These are phyloP conservation scores for Phialophora chinensis DNA, from an alignment of 2,329 filamentous ascomycete species.

Conservation along the genomic window DNA sequence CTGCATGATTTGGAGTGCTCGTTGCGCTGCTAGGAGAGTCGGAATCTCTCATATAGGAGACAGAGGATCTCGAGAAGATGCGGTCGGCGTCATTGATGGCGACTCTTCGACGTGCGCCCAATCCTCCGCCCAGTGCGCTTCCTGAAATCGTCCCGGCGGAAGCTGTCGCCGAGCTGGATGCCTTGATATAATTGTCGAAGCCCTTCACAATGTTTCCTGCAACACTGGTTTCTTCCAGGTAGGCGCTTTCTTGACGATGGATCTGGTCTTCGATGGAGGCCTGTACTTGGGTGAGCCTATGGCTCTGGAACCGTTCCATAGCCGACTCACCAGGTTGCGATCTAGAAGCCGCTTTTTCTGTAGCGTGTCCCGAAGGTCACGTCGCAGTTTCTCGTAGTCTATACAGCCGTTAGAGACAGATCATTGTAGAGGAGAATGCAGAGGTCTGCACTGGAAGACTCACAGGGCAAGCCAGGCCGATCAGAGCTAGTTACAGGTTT, in stretches of 20 bases:
- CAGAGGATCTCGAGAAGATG: slow-evolving; percentile 56
- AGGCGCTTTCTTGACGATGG: slow-evolving; percentile 79
- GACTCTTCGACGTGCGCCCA: slow-evolving; percentile 50
- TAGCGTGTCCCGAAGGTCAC: slow-evolving; percentile 70
- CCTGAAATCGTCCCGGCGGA: slow-evolving; percentile 56
- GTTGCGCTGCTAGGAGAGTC: slow-evolving; percentile 47
- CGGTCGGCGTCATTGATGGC: slow-evolving; percentile 54
- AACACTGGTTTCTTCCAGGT: slow-evolving; percentile 84
- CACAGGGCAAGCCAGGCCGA: slow-evolving; percentile 58
- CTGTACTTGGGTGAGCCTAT: slow-evolving; percentile 46
- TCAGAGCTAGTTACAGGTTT: slow-evolving; percentile 39
- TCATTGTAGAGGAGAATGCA: background rate
- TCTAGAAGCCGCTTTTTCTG: slow-evolving; percentile 69
- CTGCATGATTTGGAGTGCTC: slow-evolving; percentile 55
- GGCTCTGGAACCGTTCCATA: background rate
- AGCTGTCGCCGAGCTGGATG: slow-evolving; percentile 59
- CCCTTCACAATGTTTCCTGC: slow-evolving; percentile 95
- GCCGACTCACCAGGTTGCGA: slow-evolving; percentile 59
- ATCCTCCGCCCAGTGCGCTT: slow-evolving; percentile 42
- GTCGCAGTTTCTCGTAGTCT: slow-evolving; percentile 73
- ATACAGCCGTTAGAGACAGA: background rate
- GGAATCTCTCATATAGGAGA: slow-evolving; percentile 50
- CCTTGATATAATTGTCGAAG: slow-evolving; percentile 98
- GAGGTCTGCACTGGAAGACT: background rate
- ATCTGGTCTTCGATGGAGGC: slow-evolving; percentile 78